Conservation (phyloP, 164 flowering plant genomes). For the Sedum album region DNA sequence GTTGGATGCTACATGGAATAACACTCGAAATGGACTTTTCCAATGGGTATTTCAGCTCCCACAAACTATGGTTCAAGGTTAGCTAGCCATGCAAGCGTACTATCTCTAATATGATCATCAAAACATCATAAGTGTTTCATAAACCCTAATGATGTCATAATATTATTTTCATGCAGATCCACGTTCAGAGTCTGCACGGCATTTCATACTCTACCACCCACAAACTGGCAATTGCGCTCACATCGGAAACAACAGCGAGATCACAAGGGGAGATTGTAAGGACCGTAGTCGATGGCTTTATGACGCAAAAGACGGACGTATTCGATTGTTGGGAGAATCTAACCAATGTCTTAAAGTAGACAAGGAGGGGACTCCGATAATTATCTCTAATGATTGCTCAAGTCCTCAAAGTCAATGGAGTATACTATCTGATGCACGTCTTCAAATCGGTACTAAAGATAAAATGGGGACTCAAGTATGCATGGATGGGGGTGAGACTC, state of each 20-base stretch:
- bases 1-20: not conserved
- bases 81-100: not conserved
- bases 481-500: not conserved
- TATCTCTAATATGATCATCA: too few species aligned
- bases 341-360: not conserved
- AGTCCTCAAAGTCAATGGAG: not conserved
- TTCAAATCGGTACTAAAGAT: not conserved
- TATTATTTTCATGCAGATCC: not conserved
- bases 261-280: not conserved
- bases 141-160: too few species aligned
- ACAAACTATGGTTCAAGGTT: not conserved
- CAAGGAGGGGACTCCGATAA: not conserved
- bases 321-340: not conserved
- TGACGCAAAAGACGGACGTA: not conserved
- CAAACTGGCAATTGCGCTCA: not conserved
- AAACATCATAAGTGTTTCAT: too few species aligned
- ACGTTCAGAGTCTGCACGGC: not conserved
- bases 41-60: not conserved
- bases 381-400: not conserved
- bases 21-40: not conserved
- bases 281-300: not conserved
- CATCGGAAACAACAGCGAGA: not conserved
- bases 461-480: not conserved
- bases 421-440: not conserved
- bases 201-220: conserved; percentile 2